Evolutionary conservation across 164 flowering plant species (phyloP), one percentile per base, ranked within the genome.

Genomic region (Nymphaea colorata): DNA sequence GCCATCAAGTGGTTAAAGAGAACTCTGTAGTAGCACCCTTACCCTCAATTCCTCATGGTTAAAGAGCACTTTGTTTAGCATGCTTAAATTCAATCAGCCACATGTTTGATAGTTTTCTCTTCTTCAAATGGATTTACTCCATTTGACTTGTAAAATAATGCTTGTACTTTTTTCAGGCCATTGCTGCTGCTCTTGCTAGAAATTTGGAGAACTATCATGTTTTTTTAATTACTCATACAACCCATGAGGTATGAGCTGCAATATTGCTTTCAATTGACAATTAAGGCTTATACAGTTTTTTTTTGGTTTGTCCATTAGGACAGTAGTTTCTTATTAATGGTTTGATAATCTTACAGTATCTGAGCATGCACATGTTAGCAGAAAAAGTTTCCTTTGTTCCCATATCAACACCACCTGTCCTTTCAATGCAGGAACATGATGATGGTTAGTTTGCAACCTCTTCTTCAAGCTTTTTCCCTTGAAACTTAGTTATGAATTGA

Each of bases 111-210:
- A 45, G 1, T 5, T 10, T 45, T 45, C 53, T 45, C 10, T 45
- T 45, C 10, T 45, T 45, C 7, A 45, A 45, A 45, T 10, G 53
- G 53, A 10, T 45, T 45, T 45, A 5, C 53, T 45, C 53, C 53
- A 45, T 10, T 10, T 45, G 5, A 45, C 10, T 5, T 45, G 10
- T 45, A 45, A 25, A 45, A 45, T 45, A 10, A 45, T 10, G 10
- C 53, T 45, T 45, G 10, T 36, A 41, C 65, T 4, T 47, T 74
- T 43, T 76, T 66, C 80, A 90, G 91, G 97, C 96, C 59, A 76
- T 93, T 68, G 92, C 96, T 44, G 84, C 86, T 10, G 93, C 90
- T 74, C 87, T 93, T 81, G 88, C 92, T 51, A 59, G 70, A 70
- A 96, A 88, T 68, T 88, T 83, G 69, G 67, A 65, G 60, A 83